Conservation (phyloP, 805 yeast genomes). For the Yarrowia yakushimensis region DNA sequence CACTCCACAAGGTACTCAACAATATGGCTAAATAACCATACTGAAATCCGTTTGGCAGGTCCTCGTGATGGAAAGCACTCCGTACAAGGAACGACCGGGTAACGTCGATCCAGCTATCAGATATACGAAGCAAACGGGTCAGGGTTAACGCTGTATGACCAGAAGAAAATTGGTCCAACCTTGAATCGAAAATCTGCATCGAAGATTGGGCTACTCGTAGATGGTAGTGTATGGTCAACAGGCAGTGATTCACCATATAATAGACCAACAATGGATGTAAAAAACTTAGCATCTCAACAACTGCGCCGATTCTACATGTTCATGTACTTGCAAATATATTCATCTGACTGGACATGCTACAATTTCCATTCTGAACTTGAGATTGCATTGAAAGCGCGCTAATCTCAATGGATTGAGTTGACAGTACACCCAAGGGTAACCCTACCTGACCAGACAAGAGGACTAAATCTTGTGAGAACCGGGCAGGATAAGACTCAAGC, state of each 20-base stretch:
- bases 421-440: neutral
- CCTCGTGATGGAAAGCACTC: neutral
- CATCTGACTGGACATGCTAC: neutral
- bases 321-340: too few relatives aligned
- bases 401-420: neutral
- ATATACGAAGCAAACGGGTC: neutral
- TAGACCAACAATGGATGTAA: neutral
- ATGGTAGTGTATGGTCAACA: too few relatives aligned
- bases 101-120: neutral
- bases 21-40: neutral
- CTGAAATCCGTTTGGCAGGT: neutral
- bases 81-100: neutral
- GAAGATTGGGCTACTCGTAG: neutral
- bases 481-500: constrained; percentile 1
- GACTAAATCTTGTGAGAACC: neutral
- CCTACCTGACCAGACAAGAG: neutral
- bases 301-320: too few relatives aligned
- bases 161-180: neutral
- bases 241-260: too few relatives aligned
- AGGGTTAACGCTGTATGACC: neutral
- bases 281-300: too few relatives aligned
- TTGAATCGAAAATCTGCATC: neutral
- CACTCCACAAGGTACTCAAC: neutral
- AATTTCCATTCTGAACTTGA: neutral
- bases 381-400: neutral